Evolutionary conservation across 352 stramenopile genomes (phyloP), one percentile per base, ranked within the genome.

Genomic region (Blastocystis sp.): DNA sequence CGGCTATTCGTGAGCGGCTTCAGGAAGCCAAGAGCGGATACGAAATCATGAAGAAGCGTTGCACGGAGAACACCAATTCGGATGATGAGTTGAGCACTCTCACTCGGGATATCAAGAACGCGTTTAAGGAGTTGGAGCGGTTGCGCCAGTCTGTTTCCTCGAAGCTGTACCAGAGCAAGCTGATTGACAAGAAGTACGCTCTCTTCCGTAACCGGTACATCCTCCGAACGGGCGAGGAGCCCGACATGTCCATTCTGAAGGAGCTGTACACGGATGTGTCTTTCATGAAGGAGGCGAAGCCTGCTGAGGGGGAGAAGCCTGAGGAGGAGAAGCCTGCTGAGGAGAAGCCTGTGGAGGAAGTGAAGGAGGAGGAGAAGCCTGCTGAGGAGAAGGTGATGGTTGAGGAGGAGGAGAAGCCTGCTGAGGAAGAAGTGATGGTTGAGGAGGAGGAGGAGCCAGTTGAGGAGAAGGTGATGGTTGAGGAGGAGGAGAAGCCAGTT

Each of bases 131-230:
- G n/a, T n/a, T 84, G 59, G 21, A 69, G 14, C 52, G 48, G 4
- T 56, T 84, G 5, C 9, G 11, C 7, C 14, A 67, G 53, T 41
- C 21, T 0, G 48, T 56, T 0, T 56, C 48, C 1, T 7, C 48
- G 48, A 56, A 56, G 48, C 48, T 56, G 48, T 56, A 84, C 28
- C 34, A 43, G 34, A 84, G 74, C 48, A 5, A 5, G 28, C 56
- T 67, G 34, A 84, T 84, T 21, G 74, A 84, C 52, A 66, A 52
- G 52, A 84, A 84, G 56, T 84, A 84, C 48, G 59, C 74, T n/a
- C 56, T 84, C 7, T 84, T 69, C 45, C 74, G 74, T 14, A 67
- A 66, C 7, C 74, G 74, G 0, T 84, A 70, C 74, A 84, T 84
- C 52, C 53, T 84, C 9, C 74, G 74, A 45, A 84, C 74, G 40